Evolutionary conservation across 2,329 filamentous ascomycete genomes (phyloP).

Genomic region (Stenocarpella maydis): DNA sequence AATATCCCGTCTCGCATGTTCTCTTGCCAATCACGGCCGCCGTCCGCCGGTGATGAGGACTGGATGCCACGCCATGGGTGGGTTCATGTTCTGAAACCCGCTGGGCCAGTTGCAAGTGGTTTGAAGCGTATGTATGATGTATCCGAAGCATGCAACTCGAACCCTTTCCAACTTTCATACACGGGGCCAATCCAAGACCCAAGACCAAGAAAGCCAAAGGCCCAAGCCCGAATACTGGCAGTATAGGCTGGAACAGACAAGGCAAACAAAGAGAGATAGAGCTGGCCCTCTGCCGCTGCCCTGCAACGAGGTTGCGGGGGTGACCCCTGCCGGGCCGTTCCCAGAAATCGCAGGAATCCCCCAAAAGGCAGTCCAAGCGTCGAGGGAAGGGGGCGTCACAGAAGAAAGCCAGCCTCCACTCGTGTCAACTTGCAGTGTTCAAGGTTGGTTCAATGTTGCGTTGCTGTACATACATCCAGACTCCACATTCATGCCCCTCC

Average conservation of each 20-base stretch:
- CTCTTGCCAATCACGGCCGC: background rate
- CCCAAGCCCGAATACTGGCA: background rate
- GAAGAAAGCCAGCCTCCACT: slow-evolving; percentile 22
- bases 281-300: background rate
- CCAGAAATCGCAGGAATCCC: slow-evolving; percentile 1
- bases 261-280: background rate
- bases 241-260: background rate
- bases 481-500: background rate
- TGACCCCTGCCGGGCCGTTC: background rate
- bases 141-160: slow-evolving; percentile 11
- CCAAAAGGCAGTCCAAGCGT: slow-evolving; percentile 17
- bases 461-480: background rate
- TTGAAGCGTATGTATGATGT: too few species aligned
- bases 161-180: slow-evolving; percentile 12
- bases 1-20: background rate
- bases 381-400: slow-evolving; percentile 22
- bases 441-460: too few species aligned
- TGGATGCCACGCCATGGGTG: background rate
- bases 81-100: slow-evolving; percentile 23
- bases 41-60: background rate
- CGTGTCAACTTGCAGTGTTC: background rate
- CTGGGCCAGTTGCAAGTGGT: slow-evolving; percentile 1
- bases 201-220: background rate
- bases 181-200: background rate
- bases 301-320: slow-evolving; percentile 12